These are phyloP conservation scores for Curvularia hawaiiensis DNA, from an alignment of 2,329 filamentous ascomycete species.

Conservation along the genomic window DNA sequence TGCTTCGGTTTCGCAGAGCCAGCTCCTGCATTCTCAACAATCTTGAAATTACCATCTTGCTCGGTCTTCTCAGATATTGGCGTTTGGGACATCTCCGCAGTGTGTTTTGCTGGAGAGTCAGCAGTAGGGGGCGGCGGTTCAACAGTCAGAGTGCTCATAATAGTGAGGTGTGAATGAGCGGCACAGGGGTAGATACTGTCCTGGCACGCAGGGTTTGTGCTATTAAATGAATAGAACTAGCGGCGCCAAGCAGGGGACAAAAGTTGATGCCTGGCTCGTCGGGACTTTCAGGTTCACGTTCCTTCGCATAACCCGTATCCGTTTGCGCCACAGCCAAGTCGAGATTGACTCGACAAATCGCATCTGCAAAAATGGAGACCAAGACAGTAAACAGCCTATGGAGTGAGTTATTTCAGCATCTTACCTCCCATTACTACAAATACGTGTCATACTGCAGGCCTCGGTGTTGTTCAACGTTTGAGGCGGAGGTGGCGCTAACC, in stretches of 20 bases:
- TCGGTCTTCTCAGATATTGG: slow-evolving; percentile 1
- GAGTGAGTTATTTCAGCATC: not conserved
- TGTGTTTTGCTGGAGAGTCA: slow-evolving; percentile 2
- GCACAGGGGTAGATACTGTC: not conserved
- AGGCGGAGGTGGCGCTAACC: slow-evolving; percentile 11
- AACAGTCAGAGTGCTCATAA: slow-evolving; percentile 2
- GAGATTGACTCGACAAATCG: not conserved
- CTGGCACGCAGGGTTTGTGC: not conserved
- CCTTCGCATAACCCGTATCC: not conserved
- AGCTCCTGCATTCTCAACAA: slow-evolving; percentile 10
- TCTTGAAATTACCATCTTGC: slow-evolving; percentile 5
- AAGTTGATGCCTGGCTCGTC: not conserved
- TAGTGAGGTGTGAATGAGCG: not conserved
- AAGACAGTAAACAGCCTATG: not conserved
- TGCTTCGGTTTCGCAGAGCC: slow-evolving; percentile 21
- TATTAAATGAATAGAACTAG: not conserved
- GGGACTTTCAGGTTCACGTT: not conserved
- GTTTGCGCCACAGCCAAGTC: not conserved
- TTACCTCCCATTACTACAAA: not conserved
- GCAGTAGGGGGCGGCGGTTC: slow-evolving; percentile 5
- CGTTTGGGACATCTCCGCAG: slow-evolving; percentile 8
- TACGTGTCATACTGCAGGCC: not conserved
- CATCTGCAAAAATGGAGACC: not conserved
- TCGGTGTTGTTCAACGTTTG: not conserved
- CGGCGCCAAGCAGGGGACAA: not conserved